Base-by-base conservation (phyloP, 352 stramenopile species). In the Globisporangium middletonii region DNA sequence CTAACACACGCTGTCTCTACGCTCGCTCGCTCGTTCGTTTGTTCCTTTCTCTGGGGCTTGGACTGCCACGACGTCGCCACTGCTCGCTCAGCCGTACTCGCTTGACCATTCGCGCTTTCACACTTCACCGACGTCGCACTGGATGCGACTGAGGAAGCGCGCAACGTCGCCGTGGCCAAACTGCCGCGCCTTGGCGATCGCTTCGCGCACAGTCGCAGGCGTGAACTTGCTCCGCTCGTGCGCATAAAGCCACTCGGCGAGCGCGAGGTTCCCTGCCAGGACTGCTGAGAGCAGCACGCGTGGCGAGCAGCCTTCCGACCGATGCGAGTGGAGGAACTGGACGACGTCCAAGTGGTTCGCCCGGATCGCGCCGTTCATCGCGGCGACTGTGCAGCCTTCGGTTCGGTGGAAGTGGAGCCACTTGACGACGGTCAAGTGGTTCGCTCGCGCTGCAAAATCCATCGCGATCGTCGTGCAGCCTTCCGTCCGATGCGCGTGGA, bases 381-480 rank as follows among this genome's bases (percentile, higher is more conserved):
- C 58, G 16, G 33, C 27, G 15, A 47, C 47, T 6, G 50, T 60
- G 15, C 57, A 64, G 1, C 57, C 57, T 16, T 62, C 50, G 2
- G 15, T 3, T 19, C 47, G 57, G 15, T 59, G 35, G 19, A 18
- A 18, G 23, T 62, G 57, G 18, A 62, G 50, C 37, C 49, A 63
- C 35, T 60, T 7, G 33, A 63, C 57, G 13, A 59, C 30, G 5
- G 15, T 3, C 27, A 63, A 47, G 43, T 63, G 41, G 2, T 50
- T 50, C 3, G 41, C 50, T 11, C 57, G 46, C 3, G 57, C 50
- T 11, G 57, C 51, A 18, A 23, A 30, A 23, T 63, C 43, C 50
- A 63, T 63, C 12, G 57, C 50, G 38, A 42, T 42, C 7, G 28
- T 59, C 43, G 57, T 63, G 3, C 49, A 63, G 11, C 58, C 58